These are phyloP conservation scores for Mycena venus DNA, from an alignment of 768 basidiomycete genomes.

Conservation along the genomic window DNA sequence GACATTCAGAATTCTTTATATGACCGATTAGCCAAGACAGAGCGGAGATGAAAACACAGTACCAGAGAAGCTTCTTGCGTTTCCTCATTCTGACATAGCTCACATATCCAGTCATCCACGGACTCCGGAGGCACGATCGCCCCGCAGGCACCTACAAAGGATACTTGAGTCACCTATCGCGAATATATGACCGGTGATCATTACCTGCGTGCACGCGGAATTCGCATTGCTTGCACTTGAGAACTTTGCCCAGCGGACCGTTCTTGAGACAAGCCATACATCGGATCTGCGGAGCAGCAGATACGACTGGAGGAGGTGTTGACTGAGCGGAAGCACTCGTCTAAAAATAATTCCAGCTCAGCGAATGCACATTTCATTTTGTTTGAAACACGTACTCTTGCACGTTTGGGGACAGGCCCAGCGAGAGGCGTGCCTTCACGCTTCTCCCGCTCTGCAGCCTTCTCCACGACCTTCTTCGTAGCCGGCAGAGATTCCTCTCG, in stretches of 20 bases:
- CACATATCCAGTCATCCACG: conserved; percentile 86
- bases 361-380: background rate
- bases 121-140: conserved; percentile 72
- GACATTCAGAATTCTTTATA: conserved; percentile 81
- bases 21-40: background rate
- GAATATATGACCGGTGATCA: conserved; percentile 26
- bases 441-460: conserved; percentile 61
- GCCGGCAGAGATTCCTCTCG: conserved; percentile 73
- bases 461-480: conserved; percentile 48
- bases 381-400: conserved; percentile 54
- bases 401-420: conserved; percentile 59
- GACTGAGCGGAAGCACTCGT: conserved; percentile 65
- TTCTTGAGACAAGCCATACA: conserved; percentile 83
- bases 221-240: conserved; percentile 86
- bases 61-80: conserved; percentile 87
- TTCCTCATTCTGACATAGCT: conserved; percentile 89
- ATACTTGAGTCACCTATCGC: conserved; percentile 7
- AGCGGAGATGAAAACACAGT: conserved; percentile 12
- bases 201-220: conserved; percentile 86
- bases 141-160: conserved; percentile 72
- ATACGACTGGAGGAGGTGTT: conserved; percentile 73
- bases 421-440: conserved; percentile 70
- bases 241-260: conserved; percentile 82
- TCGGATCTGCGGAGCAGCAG: conserved; percentile 70
- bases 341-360: conserved; percentile 43